Evolutionary conservation across 139 green algal species (phyloP), one percentile per base, ranked within the genome.

Genomic region (Edaphochlamys debaryana): DNA sequence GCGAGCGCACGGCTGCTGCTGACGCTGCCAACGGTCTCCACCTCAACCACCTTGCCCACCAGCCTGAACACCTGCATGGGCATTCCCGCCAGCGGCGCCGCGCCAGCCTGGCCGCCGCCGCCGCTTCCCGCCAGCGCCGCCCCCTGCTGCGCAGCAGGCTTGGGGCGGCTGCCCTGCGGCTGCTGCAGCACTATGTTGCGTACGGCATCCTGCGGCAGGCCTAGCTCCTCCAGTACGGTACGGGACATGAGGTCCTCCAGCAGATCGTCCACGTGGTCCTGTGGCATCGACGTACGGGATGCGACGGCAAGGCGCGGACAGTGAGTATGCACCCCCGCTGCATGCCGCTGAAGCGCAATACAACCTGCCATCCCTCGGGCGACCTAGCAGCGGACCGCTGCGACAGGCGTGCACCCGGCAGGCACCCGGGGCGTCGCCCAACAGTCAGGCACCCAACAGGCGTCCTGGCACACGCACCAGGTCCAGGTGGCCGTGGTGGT

Each of bases 151-250:
- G 25, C 17, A n/a, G n/a, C 52, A 30, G 52, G 17, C 52, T 20
- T 20, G 52, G 17, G 17, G 52, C 52, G 52, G 48, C 48, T 54
- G 48, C 11, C 8, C 22, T 37, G 54, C 37, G 30, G 36, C 37
- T 40, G 72, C 38, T 37, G 17, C 56, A 69, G 25, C 56, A 71
- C 40, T 23, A 89, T 34, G 68, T 89, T 89, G 45, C 80, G 76
- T 48, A 89, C 77, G 13, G 86, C 86, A 56, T 87, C 86, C 36
- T 69, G 74, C 19, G 86, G 80, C 50, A 89, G 68, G 22, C 86
- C 86, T 60, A 89, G 80, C 74, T 87, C 66, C 34, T 80, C 80
- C 8, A 89, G 60, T 38, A 89, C 79, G 25, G 72, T 67, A 0
- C 86, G 67, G 30, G 70, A n/a, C 68, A 87, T 45, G 32, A 87